Conservation (phyloP, 2,329 filamentous ascomycete species). For the Penicillium sp. region DNA sequence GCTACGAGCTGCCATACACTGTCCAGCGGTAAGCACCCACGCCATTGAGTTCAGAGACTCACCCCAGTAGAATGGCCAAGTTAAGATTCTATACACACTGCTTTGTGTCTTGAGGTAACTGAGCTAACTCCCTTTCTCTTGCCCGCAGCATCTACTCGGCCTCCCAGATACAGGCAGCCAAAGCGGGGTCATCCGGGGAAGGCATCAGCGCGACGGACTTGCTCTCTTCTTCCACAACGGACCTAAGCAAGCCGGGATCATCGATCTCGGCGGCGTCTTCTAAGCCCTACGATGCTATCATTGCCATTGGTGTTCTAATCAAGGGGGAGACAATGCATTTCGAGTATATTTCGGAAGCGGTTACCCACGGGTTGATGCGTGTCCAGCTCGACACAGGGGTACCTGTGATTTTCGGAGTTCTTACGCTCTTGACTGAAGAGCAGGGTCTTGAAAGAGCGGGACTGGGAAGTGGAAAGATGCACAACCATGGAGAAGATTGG, state of each 20-base stretch:
- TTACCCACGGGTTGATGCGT: conserved; percentile 91
- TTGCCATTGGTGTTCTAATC: conserved; percentile 94
- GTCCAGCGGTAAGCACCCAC: conserved; percentile 71
- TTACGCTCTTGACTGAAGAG: conserved; percentile 87
- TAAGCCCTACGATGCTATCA: conserved; percentile 84
- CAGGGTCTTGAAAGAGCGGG: conserved; percentile 87
- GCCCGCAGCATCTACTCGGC: conserved; percentile 74
- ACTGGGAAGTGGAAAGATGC: conserved; percentile 61
- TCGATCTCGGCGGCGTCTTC: conserved; percentile 43
- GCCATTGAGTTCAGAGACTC: not conserved
- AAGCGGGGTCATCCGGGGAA: conserved; percentile 48
- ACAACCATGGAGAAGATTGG: conserved; percentile 98
- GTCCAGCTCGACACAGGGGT: conserved; percentile 87
- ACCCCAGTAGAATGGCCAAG: not conserved
- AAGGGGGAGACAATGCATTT: conserved; percentile 99
- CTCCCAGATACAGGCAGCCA: conserved; percentile 80
- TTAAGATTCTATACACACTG: not conserved
- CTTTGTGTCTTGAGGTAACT: not conserved
- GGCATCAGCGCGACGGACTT: conserved; percentile 59
- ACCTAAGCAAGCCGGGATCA: conserved; percentile 60
- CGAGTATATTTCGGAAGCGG: conserved; percentile 94
- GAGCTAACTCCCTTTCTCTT: conserved; percentile 1
- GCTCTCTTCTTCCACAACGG: conserved; percentile 66
- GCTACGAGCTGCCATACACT: conserved; percentile 92
- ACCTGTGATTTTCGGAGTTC: conserved; percentile 87